Conservation (phyloP, 2,329 filamentous ascomycete genomes). For the Diaporthe sp. region DNA sequence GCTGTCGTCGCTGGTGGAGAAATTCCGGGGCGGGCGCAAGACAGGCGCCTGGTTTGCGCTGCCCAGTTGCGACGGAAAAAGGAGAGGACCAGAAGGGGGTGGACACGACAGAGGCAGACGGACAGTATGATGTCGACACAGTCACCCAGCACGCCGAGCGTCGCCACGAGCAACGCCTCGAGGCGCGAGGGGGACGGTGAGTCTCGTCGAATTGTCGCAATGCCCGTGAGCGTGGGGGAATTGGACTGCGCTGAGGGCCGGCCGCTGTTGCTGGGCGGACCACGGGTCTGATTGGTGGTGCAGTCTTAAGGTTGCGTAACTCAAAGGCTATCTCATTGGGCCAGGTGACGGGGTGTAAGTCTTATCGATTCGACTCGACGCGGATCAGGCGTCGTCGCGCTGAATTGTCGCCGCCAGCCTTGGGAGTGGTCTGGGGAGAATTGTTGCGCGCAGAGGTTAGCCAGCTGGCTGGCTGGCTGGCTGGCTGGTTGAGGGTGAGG, state of each 20-base stretch:
- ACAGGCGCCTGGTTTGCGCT: not conserved
- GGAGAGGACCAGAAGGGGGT: not conserved
- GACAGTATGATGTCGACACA: not conserved
- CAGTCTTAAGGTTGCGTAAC: conserved; percentile 30
- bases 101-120: not conserved
- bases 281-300: conserved; percentile 36
- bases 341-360: conserved; percentile 9
- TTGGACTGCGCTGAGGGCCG: conserved; percentile 23
- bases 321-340: conserved; percentile 35
- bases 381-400: not conserved
- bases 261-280: conserved; percentile 30
- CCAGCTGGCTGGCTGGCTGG: not conserved
- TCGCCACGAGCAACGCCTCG: conserved; percentile 25
- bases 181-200: conserved; percentile 2
- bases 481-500: conserved; percentile 13
- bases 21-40: not conserved
- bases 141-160: conserved; percentile 31
- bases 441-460: not conserved
- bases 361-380: conserved; percentile 35
- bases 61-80: not conserved
- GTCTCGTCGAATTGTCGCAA: not conserved
- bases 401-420: conserved; percentile 12
- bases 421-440: not conserved
- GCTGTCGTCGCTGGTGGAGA: conserved; percentile 25
- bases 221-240: not conserved